These are phyloP conservation scores for Cordyceps sp. DNA, from an alignment of 2,329 filamentous ascomycete species.

Conservation along the genomic window DNA sequence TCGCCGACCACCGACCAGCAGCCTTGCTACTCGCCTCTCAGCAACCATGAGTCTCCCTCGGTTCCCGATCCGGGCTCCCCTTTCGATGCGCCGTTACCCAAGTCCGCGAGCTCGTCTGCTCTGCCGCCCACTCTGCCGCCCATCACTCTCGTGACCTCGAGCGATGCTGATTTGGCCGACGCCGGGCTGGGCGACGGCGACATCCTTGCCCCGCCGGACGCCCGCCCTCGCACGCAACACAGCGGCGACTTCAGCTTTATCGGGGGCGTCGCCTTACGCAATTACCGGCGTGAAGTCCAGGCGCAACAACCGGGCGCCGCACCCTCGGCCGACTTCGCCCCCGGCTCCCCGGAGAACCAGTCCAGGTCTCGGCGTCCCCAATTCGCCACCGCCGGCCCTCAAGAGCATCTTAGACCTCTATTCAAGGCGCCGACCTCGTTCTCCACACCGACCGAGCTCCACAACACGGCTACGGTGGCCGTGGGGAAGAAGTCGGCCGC, in stretches of 20 bases:
- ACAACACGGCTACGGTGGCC: constrained; percentile 13
- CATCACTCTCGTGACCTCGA: constrained; percentile 30
- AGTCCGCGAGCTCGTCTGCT: constrained; percentile 18
- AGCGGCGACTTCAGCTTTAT: too few relatives aligned
- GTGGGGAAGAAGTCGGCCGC: constrained; percentile 26
- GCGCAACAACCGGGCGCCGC: too few relatives aligned
- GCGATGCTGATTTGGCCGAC: constrained; percentile 13
- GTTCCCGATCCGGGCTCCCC: constrained; percentile 20
- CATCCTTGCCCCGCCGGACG: too few relatives aligned
- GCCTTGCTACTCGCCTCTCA: constrained; percentile 18
- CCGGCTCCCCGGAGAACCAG: too few relatives aligned
- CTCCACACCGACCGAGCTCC: constrained; percentile 30
- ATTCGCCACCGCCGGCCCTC: too few relatives aligned
- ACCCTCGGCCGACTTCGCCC: too few relatives aligned
- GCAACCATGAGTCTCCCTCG: constrained; percentile 22
- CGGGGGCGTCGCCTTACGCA: too few relatives aligned
- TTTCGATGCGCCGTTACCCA: constrained; percentile 18
- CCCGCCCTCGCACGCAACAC: too few relatives aligned
- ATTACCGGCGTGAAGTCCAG: too few relatives aligned
- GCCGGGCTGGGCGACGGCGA: constrained; percentile 7
- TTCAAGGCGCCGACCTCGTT: constrained; percentile 24
- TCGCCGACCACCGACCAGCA: constrained; percentile 33
- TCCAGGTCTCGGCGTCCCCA: too few relatives aligned
- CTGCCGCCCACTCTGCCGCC: constrained; percentile 33
- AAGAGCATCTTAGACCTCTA: constrained; percentile 12